Conservation (phyloP, 306 rosid species). For the Vicia sativa region DNA sequence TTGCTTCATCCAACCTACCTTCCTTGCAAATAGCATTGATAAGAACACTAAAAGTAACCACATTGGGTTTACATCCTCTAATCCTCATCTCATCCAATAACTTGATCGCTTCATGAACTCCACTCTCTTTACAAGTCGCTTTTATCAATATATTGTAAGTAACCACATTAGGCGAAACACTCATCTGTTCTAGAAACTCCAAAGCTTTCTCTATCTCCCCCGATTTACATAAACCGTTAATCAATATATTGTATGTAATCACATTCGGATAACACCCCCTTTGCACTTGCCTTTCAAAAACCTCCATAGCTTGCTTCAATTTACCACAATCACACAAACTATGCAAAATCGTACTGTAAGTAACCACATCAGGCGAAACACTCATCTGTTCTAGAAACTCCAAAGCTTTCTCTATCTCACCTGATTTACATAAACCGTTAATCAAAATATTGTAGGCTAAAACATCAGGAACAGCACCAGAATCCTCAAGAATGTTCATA, state of each 20-base stretch:
- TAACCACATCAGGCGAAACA: conserved; percentile 72
- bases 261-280: conserved; percentile 93
- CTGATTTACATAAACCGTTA: conserved; percentile 84
- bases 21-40: conserved; percentile 90
- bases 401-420: conserved; percentile 87
- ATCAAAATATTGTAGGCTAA: conserved; percentile 87
- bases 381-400: conserved; percentile 61
- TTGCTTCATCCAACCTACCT: conserved; percentile 87
- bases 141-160: too few relatives aligned
- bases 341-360: conserved; percentile 79
- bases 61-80: too few relatives aligned
- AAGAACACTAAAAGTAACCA: too few relatives aligned
- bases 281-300: conserved; percentile 79
- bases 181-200: conserved; percentile 61
- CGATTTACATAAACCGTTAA: conserved; percentile 89
- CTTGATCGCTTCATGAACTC: too few relatives aligned
- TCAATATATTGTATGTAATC: conserved; percentile 94
- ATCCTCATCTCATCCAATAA: too few relatives aligned
- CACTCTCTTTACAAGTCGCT: too few relatives aligned
- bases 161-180: conserved; percentile 70
- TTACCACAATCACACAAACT: conserved; percentile 89
- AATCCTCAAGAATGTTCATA: conserved; percentile 70
- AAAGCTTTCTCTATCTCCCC: conserved; percentile 88
- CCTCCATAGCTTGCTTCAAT: conserved; percentile 97
- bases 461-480: conserved; percentile 83